phyloP scores from a whole-genome alignment of 2,329 filamentous ascomycete species.

The Penicillium oxalicum region DNA sequence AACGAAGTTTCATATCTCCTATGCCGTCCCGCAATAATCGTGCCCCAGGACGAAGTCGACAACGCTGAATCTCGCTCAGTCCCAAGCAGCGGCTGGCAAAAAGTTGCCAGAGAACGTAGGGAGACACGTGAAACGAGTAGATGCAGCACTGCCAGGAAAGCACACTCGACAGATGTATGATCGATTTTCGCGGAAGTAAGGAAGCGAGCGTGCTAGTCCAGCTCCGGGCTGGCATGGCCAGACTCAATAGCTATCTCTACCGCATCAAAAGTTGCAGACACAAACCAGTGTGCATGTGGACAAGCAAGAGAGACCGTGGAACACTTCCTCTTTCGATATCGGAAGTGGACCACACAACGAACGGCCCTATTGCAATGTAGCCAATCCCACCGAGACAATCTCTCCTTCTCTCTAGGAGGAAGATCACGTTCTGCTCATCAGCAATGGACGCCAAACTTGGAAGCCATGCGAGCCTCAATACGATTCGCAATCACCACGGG shows the following conservation, averaged over 20 bases:
- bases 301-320: constrained; percentile 3
- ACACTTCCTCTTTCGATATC: constrained; percentile 11
- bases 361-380: constrained; percentile 20
- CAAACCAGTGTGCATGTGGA: constrained; percentile 9
- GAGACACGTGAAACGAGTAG: too few relatives aligned
- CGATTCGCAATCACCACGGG: constrained; percentile 24
- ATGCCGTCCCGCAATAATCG: too few relatives aligned
- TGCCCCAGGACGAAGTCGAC: too few relatives aligned
- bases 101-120: too few relatives aligned
- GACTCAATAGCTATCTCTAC: constrained; percentile 20
- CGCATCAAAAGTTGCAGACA: constrained; percentile 10
- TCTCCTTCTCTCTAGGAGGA: constrained; percentile 23
- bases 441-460: constrained; percentile 26
- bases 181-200: too few relatives aligned
- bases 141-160: too few relatives aligned
- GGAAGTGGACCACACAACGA: constrained; percentile 21
- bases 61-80: too few relatives aligned
- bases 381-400: constrained; percentile 19
- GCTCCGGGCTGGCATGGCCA: neutral
- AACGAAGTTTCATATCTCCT: too few relatives aligned
- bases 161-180: too few relatives aligned
- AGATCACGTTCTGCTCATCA: constrained; percentile 18
- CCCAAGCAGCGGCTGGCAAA: too few relatives aligned
- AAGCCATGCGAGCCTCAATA: constrained; percentile 25
- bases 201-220: too few relatives aligned